These are phyloP conservation scores for Naegleria gruberi DNA, from an alignment of 208 protist species.

Conservation along the genomic window DNA sequence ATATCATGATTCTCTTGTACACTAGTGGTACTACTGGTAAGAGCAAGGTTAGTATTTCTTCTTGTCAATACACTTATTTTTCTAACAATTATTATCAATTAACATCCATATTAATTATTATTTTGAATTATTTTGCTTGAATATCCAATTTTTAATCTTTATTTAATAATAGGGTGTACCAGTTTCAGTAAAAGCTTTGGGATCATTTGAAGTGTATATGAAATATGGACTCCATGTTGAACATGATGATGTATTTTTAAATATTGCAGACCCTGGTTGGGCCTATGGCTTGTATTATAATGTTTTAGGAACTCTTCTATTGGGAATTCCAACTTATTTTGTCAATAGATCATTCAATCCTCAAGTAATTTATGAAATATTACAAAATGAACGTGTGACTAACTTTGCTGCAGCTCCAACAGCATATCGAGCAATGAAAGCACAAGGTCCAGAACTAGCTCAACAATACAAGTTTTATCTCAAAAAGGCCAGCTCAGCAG, in stretches of 20 bases:
- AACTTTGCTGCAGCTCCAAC: conserved; percentile 19
- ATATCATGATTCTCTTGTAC: conserved; percentile 11
- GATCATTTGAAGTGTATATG: conserved; percentile 11
- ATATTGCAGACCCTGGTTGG: conserved; percentile 20
- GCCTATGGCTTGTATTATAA: conserved; percentile 26
- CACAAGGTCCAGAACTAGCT: background rate
- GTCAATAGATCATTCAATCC: conserved; percentile 10
- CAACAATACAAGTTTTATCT: background rate
- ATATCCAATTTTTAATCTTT: background rate
- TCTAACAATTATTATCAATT: background rate
- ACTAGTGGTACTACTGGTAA: conserved; percentile 16
- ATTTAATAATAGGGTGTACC: background rate
- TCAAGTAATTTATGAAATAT: background rate
- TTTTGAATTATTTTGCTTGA: background rate
- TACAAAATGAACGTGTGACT: background rate
- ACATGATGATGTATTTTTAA: conserved; percentile 10
- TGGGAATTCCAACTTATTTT: background rate
- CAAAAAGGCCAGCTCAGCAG: background rate
- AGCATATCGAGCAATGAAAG: background rate
- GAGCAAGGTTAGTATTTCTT: background rate
- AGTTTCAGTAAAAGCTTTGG: background rate
- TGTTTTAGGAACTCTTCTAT: background rate
- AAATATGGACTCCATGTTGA: conserved; percentile 1
- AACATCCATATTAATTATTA: background rate
- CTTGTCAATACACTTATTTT: background rate